Percentiles rank a stretch among this genome's conserved stretches.
Conservation (phyloP, 345 rosid genomes). For the Angophora floribunda region DNA sequence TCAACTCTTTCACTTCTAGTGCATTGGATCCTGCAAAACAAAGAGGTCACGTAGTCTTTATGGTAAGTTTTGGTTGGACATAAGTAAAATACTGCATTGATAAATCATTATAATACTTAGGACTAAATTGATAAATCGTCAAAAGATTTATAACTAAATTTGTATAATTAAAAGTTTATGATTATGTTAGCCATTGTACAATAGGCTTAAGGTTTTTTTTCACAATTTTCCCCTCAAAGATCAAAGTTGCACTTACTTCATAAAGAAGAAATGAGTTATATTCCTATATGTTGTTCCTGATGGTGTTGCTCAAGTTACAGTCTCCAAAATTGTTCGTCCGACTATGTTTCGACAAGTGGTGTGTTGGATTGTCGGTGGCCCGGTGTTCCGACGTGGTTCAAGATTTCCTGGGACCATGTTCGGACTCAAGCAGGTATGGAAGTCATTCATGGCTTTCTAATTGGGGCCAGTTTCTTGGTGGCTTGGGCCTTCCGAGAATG, state of each 20-base stretch:
- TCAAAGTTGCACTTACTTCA: not conserved
- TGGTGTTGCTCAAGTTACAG: not conserved
- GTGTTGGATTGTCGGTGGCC: not conserved
- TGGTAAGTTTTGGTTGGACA: too few relatives aligned
- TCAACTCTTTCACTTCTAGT: too few relatives aligned
- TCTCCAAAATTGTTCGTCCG: not conserved
- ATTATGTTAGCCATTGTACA: fast-evolving
- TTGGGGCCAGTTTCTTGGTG: not conserved
- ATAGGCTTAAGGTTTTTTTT: too few relatives aligned
- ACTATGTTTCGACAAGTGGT: not conserved
- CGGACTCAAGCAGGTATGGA: not conserved
- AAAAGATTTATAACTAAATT: fast-evolving
- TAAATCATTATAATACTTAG: too few relatives aligned
- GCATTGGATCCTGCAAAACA: too few relatives aligned
- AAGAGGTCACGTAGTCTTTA: fast-evolving
- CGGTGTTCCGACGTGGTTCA: not conserved
- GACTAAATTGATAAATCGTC: too few relatives aligned
- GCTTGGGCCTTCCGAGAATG: not conserved
- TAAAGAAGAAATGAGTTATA: not conserved
- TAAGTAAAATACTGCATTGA: too few relatives aligned
- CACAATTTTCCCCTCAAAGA: not conserved
- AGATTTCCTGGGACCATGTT: not conserved
- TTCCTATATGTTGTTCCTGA: not conserved
- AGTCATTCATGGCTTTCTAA: not conserved
- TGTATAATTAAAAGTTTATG: fast-evolving